Conservation (phyloP, 345 rosid genomes). For the Eucalyptus sp. region DNA sequence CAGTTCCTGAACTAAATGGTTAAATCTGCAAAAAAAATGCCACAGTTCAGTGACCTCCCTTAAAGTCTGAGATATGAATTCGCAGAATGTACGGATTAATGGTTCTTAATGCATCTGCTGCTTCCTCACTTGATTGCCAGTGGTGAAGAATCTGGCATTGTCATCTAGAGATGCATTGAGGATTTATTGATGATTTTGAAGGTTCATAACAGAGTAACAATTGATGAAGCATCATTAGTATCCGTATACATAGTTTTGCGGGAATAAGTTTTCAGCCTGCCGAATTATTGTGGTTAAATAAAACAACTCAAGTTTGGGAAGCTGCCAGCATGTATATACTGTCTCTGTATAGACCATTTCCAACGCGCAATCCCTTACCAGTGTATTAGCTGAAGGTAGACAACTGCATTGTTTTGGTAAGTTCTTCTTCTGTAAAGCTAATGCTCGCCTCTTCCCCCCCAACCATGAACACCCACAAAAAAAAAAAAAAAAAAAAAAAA, state of each 20-base stretch:
- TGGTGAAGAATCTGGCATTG: not conserved
- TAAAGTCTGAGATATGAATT: not conserved
- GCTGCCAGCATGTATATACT: not conserved
- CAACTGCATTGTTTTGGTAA: not conserved
- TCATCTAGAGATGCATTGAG: not conserved
- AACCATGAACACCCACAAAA: too few species aligned
- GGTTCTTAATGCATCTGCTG: not conserved
- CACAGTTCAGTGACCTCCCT: not conserved
- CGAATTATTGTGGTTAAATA: not conserved
- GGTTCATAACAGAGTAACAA: not conserved
- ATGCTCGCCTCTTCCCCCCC: not conserved
- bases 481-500: too few species aligned
- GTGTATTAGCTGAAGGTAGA: not conserved
- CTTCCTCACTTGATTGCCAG: not conserved
- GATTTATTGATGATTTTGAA: not conserved
- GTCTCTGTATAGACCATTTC: not conserved
- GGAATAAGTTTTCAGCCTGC: not conserved
- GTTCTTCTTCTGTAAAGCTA: not conserved
- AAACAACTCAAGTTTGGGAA: not conserved
- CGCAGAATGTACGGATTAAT: not conserved
- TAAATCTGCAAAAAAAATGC: not conserved
- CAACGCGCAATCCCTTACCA: not conserved
- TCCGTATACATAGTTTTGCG: not conserved
- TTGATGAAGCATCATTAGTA: not conserved
- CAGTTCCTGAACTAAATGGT: not conserved